These are phyloP conservation scores for Eremochloa ophiuroides DNA, from an alignment of 176 grass and related monocot species.

Conservation along the genomic window DNA sequence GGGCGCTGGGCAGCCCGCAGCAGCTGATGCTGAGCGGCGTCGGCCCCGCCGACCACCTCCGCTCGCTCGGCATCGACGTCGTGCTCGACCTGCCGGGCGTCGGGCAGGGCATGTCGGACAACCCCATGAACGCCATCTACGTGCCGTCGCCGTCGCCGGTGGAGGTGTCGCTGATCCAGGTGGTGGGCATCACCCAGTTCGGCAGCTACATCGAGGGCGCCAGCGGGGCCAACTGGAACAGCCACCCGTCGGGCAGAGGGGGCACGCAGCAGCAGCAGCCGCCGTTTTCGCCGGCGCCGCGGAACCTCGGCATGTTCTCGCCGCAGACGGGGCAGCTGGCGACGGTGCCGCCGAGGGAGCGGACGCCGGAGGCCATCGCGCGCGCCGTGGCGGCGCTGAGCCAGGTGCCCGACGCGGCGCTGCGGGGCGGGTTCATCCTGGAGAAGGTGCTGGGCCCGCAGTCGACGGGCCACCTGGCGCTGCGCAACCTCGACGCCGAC, in stretches of 20 bases:
- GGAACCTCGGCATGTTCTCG: constrained; percentile 59
- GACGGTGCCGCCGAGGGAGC: constrained; percentile 45
- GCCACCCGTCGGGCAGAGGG: background rate
- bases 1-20: constrained; percentile 83
- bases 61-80: constrained; percentile 51
- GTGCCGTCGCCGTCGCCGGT: constrained; percentile 65
- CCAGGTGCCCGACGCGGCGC: constrained; percentile 33
- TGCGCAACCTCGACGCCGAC: constrained; percentile 57
- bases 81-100: constrained; percentile 55
- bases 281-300: background rate
- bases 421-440: constrained; percentile 76
- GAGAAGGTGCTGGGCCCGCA: constrained; percentile 76
- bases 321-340: constrained; percentile 53
- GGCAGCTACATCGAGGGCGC: constrained; percentile 83
- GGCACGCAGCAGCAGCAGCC: background rate
- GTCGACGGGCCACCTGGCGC: constrained; percentile 47
- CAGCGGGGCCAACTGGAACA: constrained; percentile 61
- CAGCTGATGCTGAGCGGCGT: constrained; percentile 86
- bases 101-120: constrained; percentile 75
- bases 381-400: constrained; percentile 35
- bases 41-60: constrained; percentile 59
- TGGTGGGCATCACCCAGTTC: constrained; percentile 74
- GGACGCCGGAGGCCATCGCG: constrained; percentile 40
- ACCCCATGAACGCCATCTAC: constrained; percentile 80
- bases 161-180: constrained; percentile 75